Base-by-base conservation (phyloP, 2,329 filamentous ascomycete genomes). In the Aspergillus felis region DNA sequence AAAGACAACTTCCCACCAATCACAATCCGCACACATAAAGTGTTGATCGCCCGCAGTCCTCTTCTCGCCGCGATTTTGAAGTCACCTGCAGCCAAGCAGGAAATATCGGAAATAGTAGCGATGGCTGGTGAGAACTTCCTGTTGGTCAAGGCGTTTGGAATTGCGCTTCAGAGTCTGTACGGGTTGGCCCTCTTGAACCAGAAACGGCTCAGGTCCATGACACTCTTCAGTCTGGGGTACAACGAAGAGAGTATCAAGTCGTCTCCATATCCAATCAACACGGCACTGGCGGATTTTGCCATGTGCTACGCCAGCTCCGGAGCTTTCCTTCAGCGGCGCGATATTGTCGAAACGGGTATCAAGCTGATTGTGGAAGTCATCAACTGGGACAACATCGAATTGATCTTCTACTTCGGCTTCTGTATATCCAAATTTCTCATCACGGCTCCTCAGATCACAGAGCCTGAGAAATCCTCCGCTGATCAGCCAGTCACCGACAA, bases 231-330 rank as follows among this genome's bases (percentile, higher is more conserved):
- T 3, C 46, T 65, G 2, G 62, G 59, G 2, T 66, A 64, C 29
- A 50, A 50, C 9, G 44, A 54, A 14, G 53, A 61, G 14, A 55
- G 25, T 20, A 22, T 42, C 27, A 49, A 32, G 2, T 29, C 55
- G 2, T 53, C 54, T 20, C 53, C 59, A 2, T 64, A 63, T 24
- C 56, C 59, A 8, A 38, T 66, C 28, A 64, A 57, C 22, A 57
- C 50, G 12, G 64, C 65, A 10, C 64, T 64, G 56, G 61, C 67
- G 22, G 67, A 71, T 28, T 63, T 74, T 32, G 64, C 66, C 14
- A 41, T 74, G 6, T 71, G 66, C 54, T 74, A 74, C 55, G 68
- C 65, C 17, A 57, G 63, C 1, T 64, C 64, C 0, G 72, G 71
- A 0, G 66, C 67, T 0, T 74, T 74, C 53, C 61, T 75, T 20